These are phyloP conservation scores for Diphasiastrum complanatum DNA, from an alignment of 83 land plant species.

Conservation along the genomic window DNA sequence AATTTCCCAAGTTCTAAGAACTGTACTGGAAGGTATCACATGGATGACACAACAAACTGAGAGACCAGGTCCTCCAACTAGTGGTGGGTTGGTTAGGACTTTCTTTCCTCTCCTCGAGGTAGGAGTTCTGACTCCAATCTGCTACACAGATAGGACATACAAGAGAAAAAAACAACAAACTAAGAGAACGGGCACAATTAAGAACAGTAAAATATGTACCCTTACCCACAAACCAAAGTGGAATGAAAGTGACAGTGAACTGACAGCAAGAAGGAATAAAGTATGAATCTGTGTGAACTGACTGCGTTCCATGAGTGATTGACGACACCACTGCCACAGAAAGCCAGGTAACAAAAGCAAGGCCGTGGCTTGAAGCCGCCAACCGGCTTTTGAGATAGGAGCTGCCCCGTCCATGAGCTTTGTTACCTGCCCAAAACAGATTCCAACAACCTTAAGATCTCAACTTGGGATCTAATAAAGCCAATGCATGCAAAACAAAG, in stretches of 20 bases:
- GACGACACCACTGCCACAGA: slow-evolving; percentile 24
- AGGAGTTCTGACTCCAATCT: too few species aligned
- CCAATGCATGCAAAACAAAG: not conserved
- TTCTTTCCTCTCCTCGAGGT: too few species aligned
- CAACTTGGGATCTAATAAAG: not conserved
- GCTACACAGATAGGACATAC: too few species aligned
- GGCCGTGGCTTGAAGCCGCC: slow-evolving; percentile 30
- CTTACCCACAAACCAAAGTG: slow-evolving; percentile 35
- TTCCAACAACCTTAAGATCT: not conserved
- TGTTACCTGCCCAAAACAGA: slow-evolving; percentile 20
- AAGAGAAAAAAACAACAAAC: not conserved
- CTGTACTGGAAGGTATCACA: too few species aligned
- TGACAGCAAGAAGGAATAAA: slow-evolving; percentile 9
- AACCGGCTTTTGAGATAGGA: slow-evolving; percentile 25
- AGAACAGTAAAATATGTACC: not conserved
- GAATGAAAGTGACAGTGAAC: slow-evolving; percentile 24
- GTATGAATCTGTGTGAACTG: not conserved
- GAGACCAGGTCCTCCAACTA: too few species aligned
- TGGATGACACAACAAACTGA: too few species aligned
- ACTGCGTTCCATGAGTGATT: slow-evolving; percentile 1
- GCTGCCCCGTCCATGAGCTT: slow-evolving; percentile 26
- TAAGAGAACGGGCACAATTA: not conserved
- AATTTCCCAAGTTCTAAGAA: too few species aligned
- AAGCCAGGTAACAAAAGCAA: slow-evolving; percentile 27
- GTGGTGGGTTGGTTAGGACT: too few species aligned